Conservation (phyloP, 306 rosid species). For the Lablab purpureus region DNA sequence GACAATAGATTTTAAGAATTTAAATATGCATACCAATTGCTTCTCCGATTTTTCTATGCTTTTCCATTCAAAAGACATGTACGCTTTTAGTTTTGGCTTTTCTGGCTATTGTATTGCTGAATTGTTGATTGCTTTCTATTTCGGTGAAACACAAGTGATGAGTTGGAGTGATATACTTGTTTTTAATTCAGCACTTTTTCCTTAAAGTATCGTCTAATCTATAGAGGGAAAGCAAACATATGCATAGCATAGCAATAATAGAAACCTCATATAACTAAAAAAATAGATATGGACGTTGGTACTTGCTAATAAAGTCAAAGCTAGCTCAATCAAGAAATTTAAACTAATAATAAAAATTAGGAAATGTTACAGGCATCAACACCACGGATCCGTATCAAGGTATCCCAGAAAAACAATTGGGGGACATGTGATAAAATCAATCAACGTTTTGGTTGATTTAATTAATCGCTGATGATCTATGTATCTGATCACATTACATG, state of each 20-base stretch:
- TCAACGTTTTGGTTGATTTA: conserved; percentile 39
- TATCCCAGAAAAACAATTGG: background rate
- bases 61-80: background rate
- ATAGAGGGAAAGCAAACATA: conserved; percentile 17
- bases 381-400: conserved; percentile 28
- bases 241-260: conserved; percentile 47
- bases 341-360: conserved; percentile 46
- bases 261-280: conserved; percentile 42
- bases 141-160: conserved; percentile 18
- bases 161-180: conserved; percentile 1
- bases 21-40: background rate
- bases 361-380: conserved; percentile 55
- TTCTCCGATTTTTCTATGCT: background rate
- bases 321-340: conserved; percentile 39
- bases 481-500: conserved; percentile 49
- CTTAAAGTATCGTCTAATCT: conserved; percentile 23
- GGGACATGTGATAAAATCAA: conserved; percentile 17
- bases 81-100: background rate
- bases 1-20: background rate
- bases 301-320: conserved; percentile 43
- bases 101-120: background rate
- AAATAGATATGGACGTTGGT: conserved; percentile 17
- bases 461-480: background rate
- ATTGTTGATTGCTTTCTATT: background rate
- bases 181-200: background rate